Evolutionary conservation across 192 early-diverging fungal genomes (phyloP).

Genomic region (Phycomyces blakesleeanus): DNA sequence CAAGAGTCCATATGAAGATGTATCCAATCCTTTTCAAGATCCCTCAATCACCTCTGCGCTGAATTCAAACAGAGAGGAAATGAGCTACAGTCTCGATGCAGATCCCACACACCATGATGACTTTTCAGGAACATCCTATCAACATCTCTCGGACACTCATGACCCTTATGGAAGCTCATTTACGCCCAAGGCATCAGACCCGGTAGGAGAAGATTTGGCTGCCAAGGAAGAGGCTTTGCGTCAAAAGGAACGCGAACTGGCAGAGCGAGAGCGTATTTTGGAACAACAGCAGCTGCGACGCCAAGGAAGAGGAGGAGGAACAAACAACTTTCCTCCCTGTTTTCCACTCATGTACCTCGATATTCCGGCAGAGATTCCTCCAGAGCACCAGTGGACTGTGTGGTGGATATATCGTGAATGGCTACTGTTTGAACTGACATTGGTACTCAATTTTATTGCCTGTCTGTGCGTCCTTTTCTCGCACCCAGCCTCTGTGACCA

Average conservation of each 20-base stretch:
- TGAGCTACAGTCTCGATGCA: slow-evolving; percentile 6
- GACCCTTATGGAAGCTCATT: slow-evolving; percentile 20
- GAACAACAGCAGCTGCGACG: slow-evolving; percentile 60
- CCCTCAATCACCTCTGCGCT: slow-evolving; percentile 38
- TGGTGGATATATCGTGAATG: slow-evolving; percentile 69
- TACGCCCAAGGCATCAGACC: background rate
- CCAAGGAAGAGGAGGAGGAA: slow-evolving; percentile 20
- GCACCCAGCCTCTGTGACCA: slow-evolving; percentile 57
- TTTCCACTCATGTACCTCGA: slow-evolving; percentile 81
- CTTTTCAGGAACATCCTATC: slow-evolving; percentile 17
- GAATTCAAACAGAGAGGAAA: slow-evolving; percentile 22
- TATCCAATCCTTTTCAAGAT: slow-evolving; percentile 38
- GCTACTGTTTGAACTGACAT: slow-evolving; percentile 66
- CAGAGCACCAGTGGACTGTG: slow-evolving; percentile 57
- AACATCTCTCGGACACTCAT: slow-evolving; percentile 18
- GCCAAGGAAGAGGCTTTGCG: slow-evolving; percentile 67
- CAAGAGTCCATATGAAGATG: slow-evolving; percentile 30
- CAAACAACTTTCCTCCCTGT: slow-evolving; percentile 78
- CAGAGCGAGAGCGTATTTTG: slow-evolving; percentile 68
- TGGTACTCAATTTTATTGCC: slow-evolving; percentile 75
- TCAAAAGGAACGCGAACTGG: slow-evolving; percentile 71
- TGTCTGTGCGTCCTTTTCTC: slow-evolving; percentile 72
- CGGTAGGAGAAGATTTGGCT: background rate
- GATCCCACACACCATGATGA: slow-evolving; percentile 9
- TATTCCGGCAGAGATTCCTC: slow-evolving; percentile 70